A percentile compares a stretch with the other conserved stretches of the same genome.
phyloP scores from a whole-genome alignment of 192 early-diverging fungal species.

The Allomyces macrogynus region DNA sequence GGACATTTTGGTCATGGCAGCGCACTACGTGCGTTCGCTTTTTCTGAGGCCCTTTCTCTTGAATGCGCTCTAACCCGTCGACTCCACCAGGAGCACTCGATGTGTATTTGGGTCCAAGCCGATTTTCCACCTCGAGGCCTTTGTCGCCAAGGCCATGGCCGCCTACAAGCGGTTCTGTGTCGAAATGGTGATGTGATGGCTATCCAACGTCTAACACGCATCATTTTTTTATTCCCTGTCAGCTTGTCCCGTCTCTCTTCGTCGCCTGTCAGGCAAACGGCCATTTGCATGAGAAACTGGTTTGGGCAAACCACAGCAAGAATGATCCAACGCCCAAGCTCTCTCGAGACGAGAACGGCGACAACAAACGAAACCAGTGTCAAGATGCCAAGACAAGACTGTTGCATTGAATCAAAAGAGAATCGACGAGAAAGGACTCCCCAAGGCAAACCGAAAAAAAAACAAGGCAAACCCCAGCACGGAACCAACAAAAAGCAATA shows the following conservation, averaged over 20 bases:
- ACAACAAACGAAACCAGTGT: too few relatives aligned
- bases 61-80: not conserved
- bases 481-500: not conserved
- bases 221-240: too few relatives aligned
- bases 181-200: not conserved
- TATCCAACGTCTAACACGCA: too few relatives aligned
- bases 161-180: conserved; percentile 53
- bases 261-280: too few relatives aligned
- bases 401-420: too few relatives aligned
- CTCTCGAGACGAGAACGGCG: too few relatives aligned
- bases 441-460: not conserved
- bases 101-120: conserved; percentile 70
- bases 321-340: too few relatives aligned
- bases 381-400: too few relatives aligned
- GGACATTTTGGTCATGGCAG: conserved; percentile 49
- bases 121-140: conserved; percentile 90
- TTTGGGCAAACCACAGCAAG: too few relatives aligned
- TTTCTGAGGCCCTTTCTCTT: not conserved
- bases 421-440: too few relatives aligned
- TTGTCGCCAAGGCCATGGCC: conserved; percentile 77
- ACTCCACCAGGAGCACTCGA: conserved; percentile 46
- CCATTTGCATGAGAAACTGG: too few relatives aligned
- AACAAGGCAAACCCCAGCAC: not conserved
- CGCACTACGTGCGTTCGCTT: conserved; percentile 37
- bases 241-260: too few relatives aligned